Percentiles rank a stretch among this genome's conserved stretches.
Conservation (phyloP, 345 rosid species). For the Populus simonii region DNA sequence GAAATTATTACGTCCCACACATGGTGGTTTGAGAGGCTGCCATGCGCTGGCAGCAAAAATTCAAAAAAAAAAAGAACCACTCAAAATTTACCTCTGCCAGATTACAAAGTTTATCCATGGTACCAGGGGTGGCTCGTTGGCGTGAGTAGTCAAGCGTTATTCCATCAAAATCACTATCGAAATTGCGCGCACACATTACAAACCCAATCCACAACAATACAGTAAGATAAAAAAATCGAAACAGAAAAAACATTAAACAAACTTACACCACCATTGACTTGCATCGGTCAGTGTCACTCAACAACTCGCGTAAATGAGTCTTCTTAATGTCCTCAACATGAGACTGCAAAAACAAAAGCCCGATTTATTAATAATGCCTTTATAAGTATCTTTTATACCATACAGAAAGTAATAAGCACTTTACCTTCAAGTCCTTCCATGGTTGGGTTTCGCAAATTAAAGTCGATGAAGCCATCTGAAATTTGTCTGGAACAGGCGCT, state of each 20-base stretch:
- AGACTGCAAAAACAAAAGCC: conserved; percentile 24
- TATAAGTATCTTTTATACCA: not conserved
- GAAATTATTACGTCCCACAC: too few relatives aligned
- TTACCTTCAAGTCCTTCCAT: conserved; percentile 88
- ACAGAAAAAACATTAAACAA: not conserved
- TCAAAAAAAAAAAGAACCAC: not conserved
- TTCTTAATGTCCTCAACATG: conserved; percentile 70
- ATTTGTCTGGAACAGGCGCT: not conserved
- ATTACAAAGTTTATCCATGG: conserved; percentile 58
- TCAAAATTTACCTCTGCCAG: conserved; percentile 65
- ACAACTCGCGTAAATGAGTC: conserved; percentile 78
- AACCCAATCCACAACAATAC: not conserved
- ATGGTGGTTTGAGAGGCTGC: too few relatives aligned
- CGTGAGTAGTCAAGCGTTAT: conserved; percentile 74
- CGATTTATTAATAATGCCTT: not conserved
- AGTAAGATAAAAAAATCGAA: not conserved
- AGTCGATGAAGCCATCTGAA: conserved; percentile 61
- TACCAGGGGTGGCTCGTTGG: conserved; percentile 64
- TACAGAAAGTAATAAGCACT: not conserved
- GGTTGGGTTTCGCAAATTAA: conserved; percentile 67
- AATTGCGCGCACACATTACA: not conserved
- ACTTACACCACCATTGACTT: conserved; percentile 72
- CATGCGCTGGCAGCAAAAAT: not conserved
- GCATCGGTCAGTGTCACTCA: conserved; percentile 66
- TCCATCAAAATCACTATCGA: conserved; percentile 55